phyloP scores from a whole-genome alignment of 805 yeast species.

The Pichia paraexigua region DNA sequence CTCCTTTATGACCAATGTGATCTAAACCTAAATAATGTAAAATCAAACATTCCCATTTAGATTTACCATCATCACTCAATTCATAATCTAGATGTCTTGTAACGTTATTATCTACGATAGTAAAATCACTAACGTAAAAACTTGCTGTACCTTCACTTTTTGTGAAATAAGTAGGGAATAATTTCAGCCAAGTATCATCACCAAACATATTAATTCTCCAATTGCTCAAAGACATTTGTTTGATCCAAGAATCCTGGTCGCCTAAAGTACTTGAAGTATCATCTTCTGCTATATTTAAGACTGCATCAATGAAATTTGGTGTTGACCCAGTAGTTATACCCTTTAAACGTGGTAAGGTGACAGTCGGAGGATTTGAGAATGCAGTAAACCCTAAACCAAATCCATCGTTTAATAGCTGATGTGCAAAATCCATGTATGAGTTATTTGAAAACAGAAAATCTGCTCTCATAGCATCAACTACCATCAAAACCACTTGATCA shows the following conservation, averaged over 20 bases:
- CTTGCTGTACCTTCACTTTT: slow-evolving; percentile 82
- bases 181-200: slow-evolving; percentile 94
- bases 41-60: slow-evolving; percentile 76
- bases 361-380: slow-evolving; percentile 91
- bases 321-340: slow-evolving; percentile 93
- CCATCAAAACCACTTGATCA: slow-evolving; percentile 66
- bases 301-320: slow-evolving; percentile 90
- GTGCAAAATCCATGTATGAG: slow-evolving; percentile 64
- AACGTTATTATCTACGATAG: slow-evolving; percentile 89
- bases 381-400: slow-evolving; percentile 85
- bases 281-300: slow-evolving; percentile 86
- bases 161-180: slow-evolving; percentile 67
- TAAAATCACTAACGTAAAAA: slow-evolving; percentile 90
- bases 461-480: slow-evolving; percentile 86
- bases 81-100: slow-evolving; percentile 74
- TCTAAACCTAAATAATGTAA: slow-evolving; percentile 91
- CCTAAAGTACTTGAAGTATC: slow-evolving; percentile 61
- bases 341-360: slow-evolving; percentile 86
- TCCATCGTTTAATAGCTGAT: slow-evolving; percentile 54
- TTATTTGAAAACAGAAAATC: slow-evolving; percentile 69
- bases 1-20: slow-evolving; percentile 97
- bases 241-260: slow-evolving; percentile 81
- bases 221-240: slow-evolving; percentile 43
- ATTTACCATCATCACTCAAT: slow-evolving; percentile 31
- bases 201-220: slow-evolving; percentile 77